These are phyloP conservation scores for Marchantia polymorpha DNA, from an alignment of 225 moss, liverwort and hornwort species.

Conservation along the genomic window DNA sequence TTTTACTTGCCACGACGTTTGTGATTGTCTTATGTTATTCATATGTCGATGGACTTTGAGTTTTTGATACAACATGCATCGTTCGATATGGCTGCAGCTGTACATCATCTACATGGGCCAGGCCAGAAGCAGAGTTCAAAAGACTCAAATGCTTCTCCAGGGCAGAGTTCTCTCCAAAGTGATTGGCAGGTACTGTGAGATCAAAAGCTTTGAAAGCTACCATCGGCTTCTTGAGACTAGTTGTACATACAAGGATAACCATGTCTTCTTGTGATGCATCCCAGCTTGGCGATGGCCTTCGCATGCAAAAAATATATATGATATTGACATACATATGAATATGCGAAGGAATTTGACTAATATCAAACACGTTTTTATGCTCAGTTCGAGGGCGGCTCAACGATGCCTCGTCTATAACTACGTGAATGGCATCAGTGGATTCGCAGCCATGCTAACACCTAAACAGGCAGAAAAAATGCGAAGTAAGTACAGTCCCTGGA, in stretches of 20 bases:
- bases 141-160: neutral
- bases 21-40: too few relatives aligned
- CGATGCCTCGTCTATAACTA: conserved; percentile 15
- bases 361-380: neutral
- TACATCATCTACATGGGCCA: conserved; percentile 23
- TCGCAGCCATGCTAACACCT: conserved; percentile 22
- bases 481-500: conserved; percentile 7
- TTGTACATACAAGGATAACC: neutral
- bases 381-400: neutral
- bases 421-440: conserved; percentile 16
- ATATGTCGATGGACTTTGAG: too few relatives aligned
- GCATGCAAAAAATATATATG: neutral
- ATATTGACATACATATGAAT: neutral
- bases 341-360: neutral
- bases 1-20: too few relatives aligned
- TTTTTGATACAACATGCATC: neutral
- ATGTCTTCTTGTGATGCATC: neutral
- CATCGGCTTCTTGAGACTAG: neutral
- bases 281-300: neutral
- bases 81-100: conserved; percentile 6
- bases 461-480: conserved; percentile 13
- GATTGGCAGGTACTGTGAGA: conserved; percentile 1
- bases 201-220: neutral
- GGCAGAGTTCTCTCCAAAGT: neutral
- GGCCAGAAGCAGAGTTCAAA: neutral